Evolutionary conservation across 2,329 filamentous ascomycete species (phyloP).

Genomic region (Colletotrichum phormii): DNA sequence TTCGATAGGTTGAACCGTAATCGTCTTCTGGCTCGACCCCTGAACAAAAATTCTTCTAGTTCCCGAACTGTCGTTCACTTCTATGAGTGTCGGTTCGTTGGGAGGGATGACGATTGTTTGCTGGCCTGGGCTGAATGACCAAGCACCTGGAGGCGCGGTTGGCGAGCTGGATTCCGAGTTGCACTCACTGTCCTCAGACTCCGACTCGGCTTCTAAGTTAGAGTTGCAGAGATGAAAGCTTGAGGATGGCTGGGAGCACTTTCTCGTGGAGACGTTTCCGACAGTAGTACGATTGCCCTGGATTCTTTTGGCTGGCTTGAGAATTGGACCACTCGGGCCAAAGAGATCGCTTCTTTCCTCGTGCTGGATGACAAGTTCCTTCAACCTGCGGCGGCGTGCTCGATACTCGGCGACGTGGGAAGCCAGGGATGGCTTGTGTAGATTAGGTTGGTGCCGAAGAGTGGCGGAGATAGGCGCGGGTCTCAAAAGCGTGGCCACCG

Average conservation of each 20-base stretch:
- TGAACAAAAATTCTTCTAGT: not conserved
- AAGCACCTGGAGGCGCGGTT: not conserved
- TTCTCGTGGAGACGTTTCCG: not conserved
- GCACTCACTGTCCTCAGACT: too few species aligned
- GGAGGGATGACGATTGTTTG: not conserved
- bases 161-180: not conserved
- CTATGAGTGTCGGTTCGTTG: not conserved
- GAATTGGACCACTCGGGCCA: not conserved
- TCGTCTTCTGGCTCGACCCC: not conserved
- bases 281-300: not conserved
- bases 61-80: not conserved
- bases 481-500: not conserved
- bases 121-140: not conserved
- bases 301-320: not conserved
- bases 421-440: not conserved
- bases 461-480: not conserved
- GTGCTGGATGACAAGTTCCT: not conserved
- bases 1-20: not conserved
- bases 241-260: not conserved
- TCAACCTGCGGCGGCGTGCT: not conserved
- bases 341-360: not conserved
- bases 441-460: not conserved
- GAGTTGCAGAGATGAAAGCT: not conserved
- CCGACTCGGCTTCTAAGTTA: not conserved
- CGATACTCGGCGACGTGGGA: not conserved